These are phyloP conservation scores for Sugiyamaella sp. DNA, from an alignment of 1,139 yeast species.

Conservation along the genomic window DNA sequence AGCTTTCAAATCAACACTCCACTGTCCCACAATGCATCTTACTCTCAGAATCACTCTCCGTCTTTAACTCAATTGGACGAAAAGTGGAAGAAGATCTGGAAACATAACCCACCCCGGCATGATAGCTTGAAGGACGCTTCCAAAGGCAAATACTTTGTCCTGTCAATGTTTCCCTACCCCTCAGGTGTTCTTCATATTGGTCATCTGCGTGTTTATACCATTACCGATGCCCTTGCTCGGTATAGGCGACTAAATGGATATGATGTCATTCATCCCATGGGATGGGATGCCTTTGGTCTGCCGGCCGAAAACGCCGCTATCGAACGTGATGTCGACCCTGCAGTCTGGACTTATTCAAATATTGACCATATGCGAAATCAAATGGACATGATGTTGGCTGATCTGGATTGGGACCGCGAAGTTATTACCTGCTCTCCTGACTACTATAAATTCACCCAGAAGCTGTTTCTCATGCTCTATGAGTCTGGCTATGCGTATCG, in stretches of 20 bases:
- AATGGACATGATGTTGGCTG: slow-evolving; percentile 74
- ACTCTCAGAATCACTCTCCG: not conserved
- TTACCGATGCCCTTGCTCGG: slow-evolving; percentile 81
- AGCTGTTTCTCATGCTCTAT: slow-evolving; percentile 70
- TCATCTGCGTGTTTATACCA: slow-evolving; percentile 88
- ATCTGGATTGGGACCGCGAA: slow-evolving; percentile 94
- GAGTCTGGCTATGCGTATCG: slow-evolving; percentile 83
- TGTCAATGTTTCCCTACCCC: slow-evolving; percentile 96
- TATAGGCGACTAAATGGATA: slow-evolving; percentile 76
- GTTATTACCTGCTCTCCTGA: slow-evolving; percentile 85
- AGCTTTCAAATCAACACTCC: no score
- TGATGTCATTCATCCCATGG: slow-evolving; percentile 92
- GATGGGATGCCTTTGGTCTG: slow-evolving; percentile 98
- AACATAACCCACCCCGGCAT: slow-evolving; percentile 31
- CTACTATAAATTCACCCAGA: slow-evolving; percentile 91
- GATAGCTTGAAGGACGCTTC: slow-evolving; percentile 22
- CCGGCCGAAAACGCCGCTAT: slow-evolving; percentile 99
- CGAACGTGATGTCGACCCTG: slow-evolving; percentile 78
- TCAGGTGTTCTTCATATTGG: slow-evolving; percentile 93
- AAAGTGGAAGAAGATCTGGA: slow-evolving; percentile 43
- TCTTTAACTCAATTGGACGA: slow-evolving; percentile 28
- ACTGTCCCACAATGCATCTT: no score
- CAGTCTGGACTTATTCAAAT: slow-evolving; percentile 77
- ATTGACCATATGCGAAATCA: slow-evolving; percentile 83
- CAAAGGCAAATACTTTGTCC: slow-evolving; percentile 58